Base-by-base conservation (phyloP, 139 green algal species). In the Nannochloris sp. region DNA sequence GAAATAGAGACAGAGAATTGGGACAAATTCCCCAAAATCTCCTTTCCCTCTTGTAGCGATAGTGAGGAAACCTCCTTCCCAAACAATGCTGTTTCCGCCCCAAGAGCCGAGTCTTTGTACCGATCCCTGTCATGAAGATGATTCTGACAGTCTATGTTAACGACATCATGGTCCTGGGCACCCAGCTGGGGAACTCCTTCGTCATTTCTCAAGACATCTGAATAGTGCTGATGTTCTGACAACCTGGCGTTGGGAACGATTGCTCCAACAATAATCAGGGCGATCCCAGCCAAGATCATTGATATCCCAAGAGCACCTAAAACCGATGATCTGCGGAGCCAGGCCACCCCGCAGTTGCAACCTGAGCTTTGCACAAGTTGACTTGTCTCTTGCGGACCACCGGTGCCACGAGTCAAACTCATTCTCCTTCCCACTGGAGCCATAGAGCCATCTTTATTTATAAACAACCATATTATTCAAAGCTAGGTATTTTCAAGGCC, bases 1-100 rank as follows among this genome's bases (percentile, higher is more conserved):
- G 61, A 46, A 11, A 68, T 49, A 36, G 29, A 27, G 4, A 75
- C 24, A 9, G 55, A 61, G 48, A 75, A 57, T 15, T 61, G 37
- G 16, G 61, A 62, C 58, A 71, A 44, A 34, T 43, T 14, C 1
- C 19, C 25, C 29, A 70, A 9, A 19, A 18, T 44, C 4, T 19
- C 19, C 19, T 48, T 53, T 48, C 19, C 51, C 44, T 25, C 10
- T 12, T 58, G 16, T 15, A 36, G 23, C 6, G 54, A 36, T 8
- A 69, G 25, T 24, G 21, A 40, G 0, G 43, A n/a, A 12, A 54
- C 48, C 3, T 36, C 6, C 4, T 14, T 34, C 2, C 68, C 68
- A 16, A 60, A 44, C 51, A 59, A 23, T 19, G 16, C 2, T 16
- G 11, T n/a, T 54, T 75, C 61, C 3, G 68, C 68, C 1, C 57